These are phyloP conservation scores for Triticum dicoccoides DNA, from an alignment of 176 grass and related monocot species.

Conservation along the genomic window DNA sequence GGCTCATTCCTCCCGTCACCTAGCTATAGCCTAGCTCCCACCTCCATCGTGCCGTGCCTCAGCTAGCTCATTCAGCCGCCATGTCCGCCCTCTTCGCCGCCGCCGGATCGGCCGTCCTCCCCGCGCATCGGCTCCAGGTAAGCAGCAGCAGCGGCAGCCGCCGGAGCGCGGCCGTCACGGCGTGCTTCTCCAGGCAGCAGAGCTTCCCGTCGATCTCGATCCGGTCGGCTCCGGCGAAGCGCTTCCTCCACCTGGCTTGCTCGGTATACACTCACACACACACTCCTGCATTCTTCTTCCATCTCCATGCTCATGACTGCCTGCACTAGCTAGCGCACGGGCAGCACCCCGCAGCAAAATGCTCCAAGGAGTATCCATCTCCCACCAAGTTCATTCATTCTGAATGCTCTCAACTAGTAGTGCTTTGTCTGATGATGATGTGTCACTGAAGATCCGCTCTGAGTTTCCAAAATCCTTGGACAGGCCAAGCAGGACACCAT, in stretches of 20 bases:
- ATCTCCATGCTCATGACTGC: neutral
- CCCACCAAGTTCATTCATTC: too few relatives aligned
- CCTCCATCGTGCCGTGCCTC: neutral
- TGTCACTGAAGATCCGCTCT: neutral
- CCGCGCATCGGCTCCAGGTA: constrained; percentile 17
- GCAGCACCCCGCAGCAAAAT: too few relatives aligned
- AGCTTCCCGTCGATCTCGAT: constrained; percentile 29
- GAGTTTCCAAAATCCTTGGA: neutral
- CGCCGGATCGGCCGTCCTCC: constrained; percentile 10
- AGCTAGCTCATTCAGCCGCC: neutral
- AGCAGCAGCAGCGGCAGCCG: neutral
- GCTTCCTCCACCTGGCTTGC: constrained; percentile 25
- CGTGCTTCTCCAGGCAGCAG: constrained; percentile 32
- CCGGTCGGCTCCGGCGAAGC: neutral
- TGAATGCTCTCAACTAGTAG: neutral
- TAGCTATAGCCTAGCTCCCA: too few relatives aligned
- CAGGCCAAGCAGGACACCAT: constrained; percentile 50
- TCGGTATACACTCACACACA: constrained; percentile 23
- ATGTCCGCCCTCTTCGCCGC: constrained; percentile 32
- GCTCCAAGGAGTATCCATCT: too few relatives aligned
- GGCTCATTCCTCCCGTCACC: neutral
- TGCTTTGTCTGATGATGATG: neutral
- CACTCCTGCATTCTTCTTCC: neutral
- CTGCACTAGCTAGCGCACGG: too few relatives aligned
- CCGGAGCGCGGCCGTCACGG: neutral